A percentile compares a stretch with the other conserved stretches of the same genome.
These are phyloP conservation scores for Trichoderma afroharzianum DNA, from an alignment of 2,329 filamentous ascomycete genomes.

Conservation along the genomic window DNA sequence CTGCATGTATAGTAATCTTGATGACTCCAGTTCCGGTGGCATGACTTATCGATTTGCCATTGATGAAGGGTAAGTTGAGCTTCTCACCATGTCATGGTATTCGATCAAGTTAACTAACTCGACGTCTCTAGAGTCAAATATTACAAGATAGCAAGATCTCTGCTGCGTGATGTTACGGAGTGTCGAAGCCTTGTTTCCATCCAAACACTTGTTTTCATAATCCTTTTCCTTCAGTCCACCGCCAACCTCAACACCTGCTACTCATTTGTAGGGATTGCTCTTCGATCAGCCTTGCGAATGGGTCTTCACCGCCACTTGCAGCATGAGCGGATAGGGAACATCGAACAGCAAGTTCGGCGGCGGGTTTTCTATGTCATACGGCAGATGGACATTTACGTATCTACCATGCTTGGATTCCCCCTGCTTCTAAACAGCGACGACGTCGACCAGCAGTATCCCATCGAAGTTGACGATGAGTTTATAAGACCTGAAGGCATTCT, in stretches of 20 bases:
- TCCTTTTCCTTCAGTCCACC: constrained; percentile 75
- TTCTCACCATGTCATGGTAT: not conserved
- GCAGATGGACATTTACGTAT: constrained; percentile 69
- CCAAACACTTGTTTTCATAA: constrained; percentile 75
- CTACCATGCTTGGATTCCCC: constrained; percentile 63
- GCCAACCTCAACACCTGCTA: constrained; percentile 78
- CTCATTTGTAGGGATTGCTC: constrained; percentile 72
- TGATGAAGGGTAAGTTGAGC: constrained; percentile 50
- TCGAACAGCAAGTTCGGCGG: constrained; percentile 61
- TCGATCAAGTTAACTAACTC: not conserved
- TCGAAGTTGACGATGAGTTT: constrained; percentile 64
- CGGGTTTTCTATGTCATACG: constrained; percentile 66
- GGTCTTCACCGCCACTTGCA: constrained; percentile 72
- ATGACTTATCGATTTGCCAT: constrained; percentile 48
- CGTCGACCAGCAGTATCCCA: constrained; percentile 62
- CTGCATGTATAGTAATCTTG: constrained; percentile 64
- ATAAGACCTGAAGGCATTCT: constrained; percentile 58
- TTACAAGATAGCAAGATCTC: constrained; percentile 62
- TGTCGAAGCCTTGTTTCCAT: constrained; percentile 72
- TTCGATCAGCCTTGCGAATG: constrained; percentile 72
- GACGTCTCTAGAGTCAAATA: constrained; percentile 60
- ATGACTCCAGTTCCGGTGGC: constrained; percentile 47
- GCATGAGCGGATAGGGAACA: constrained; percentile 57
- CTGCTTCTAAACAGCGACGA: constrained; percentile 61
- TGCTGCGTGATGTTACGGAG: constrained; percentile 63